A percentile compares a stretch with the other conserved stretches of the same genome.
Conservation (phyloP, 305 asterid species). For the Fraxinus greggii region DNA sequence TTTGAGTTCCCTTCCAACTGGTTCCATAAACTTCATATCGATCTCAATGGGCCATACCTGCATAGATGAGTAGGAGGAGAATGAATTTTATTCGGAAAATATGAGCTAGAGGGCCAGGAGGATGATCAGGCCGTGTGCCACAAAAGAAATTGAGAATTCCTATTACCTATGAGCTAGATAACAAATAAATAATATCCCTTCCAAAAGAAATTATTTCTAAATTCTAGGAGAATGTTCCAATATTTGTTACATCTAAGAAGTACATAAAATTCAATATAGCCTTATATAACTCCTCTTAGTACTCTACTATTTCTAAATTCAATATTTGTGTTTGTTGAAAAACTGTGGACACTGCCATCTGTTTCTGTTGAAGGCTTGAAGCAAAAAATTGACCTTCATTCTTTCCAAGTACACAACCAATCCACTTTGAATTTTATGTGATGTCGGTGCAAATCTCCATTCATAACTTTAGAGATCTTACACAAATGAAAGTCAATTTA, state of each 20-base stretch:
- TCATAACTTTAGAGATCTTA: neutral
- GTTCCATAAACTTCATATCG: constrained; percentile 88
- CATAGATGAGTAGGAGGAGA: neutral
- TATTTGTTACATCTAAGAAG: neutral
- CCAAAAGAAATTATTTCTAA: neutral
- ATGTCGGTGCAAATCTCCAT: neutral
- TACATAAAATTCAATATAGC: neutral
- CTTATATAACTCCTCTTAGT: neutral
- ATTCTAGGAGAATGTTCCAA: neutral
- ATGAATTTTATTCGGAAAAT: neutral
- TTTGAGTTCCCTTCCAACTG: constrained; percentile 83
- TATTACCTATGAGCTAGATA: neutral
- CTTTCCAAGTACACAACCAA: neutral
- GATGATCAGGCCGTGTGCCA: neutral
- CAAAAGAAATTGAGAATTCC: neutral
- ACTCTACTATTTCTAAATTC: neutral
- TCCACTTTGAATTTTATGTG: neutral
- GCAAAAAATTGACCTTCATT: neutral
- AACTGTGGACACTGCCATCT: neutral
- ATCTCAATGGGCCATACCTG: constrained; percentile 97
- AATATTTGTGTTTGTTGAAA: neutral
- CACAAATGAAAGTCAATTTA: neutral
- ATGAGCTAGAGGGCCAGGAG: neutral
- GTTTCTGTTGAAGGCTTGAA: neutral
- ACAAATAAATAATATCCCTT: neutral